Conservation (phyloP, 352 stramenopile species). For the Phytophthora constricta region DNA sequence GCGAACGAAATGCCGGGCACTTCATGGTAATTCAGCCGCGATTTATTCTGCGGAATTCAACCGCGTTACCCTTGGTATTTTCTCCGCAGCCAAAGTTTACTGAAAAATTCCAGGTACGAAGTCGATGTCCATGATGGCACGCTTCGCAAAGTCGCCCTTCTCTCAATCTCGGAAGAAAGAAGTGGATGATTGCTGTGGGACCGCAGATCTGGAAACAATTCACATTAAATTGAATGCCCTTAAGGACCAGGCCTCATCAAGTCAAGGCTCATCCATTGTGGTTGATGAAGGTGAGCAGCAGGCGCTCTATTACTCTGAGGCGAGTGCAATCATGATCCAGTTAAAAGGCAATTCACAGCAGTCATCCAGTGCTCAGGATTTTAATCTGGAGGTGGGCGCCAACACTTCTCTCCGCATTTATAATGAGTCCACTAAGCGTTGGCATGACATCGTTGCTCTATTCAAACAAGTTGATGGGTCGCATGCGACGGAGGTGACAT, state of each 20-base stretch:
- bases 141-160: constrained; percentile 54
- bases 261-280: constrained; percentile 29
- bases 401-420: constrained; percentile 78
- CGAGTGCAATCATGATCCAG: constrained; percentile 65
- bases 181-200: constrained; percentile 54
- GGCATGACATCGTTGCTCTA: constrained; percentile 80
- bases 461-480: constrained; percentile 70
- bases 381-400: constrained; percentile 64
- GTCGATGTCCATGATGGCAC: constrained; percentile 58
- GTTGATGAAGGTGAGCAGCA: constrained; percentile 55
- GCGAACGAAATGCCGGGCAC: constrained; percentile 50
- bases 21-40: constrained; percentile 71
- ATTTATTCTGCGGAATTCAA: constrained; percentile 73
- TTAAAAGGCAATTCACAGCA: constrained; percentile 63
- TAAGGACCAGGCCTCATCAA: constrained; percentile 48
- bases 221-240: constrained; percentile 76
- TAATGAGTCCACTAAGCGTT: constrained; percentile 73
- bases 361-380: constrained; percentile 62
- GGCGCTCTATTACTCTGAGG: constrained; percentile 77
- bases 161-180: constrained; percentile 54
- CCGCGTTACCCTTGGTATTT: constrained; percentile 56
- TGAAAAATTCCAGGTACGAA: constrained; percentile 65
- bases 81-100: constrained; percentile 60
- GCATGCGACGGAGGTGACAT: constrained; percentile 74
- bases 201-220: constrained; percentile 70